Base-by-base conservation (phyloP, 1,139 yeast species). In the Lodderomyces margitis region DNA sequence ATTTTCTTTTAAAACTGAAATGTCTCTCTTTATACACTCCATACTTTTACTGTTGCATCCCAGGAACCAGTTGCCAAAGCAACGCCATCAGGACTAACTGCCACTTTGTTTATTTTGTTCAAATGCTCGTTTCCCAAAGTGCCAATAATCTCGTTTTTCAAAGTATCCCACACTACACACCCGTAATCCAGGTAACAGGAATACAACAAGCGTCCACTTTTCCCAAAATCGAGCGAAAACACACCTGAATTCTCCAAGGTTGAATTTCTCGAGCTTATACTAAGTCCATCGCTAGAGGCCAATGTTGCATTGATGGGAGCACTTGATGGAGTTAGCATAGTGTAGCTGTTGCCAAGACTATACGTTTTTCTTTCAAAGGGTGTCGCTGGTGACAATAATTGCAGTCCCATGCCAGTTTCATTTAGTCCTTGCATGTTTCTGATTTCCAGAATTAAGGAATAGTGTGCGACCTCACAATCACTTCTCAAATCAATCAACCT, bases 141-240 rank as follows among this genome's bases (percentile, higher is more conserved):
- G 1, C 89, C 91, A 4, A 87, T 77, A 24, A 84, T 66, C 45
- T 78, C 80, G 14, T 80, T 81, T 47, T 78, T 80, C 28, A 89
- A 65, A 2, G 80, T 68, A 57, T 89, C 98, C 95, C 96, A 87
- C 3, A 86, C 74, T 20, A 84, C 66, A 51, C 92, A 81, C 1
- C 87, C 83, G 37, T 78, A 75, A 46, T 87, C 94, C 0, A 89
- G 80, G 59, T 87, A 87, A 42, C 94, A 84, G 1, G 83, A 73
- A 57, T 83, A 84, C 62, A 88, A 64, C 21, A 88, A 61, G 39
- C 97, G 63, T 0, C 96, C 96, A 36, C 92, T 83, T 8, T 65
- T 67, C 34, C 95, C 83, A 55, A 85, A 83, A 55, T 83, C 92
- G 15, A 88, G 57, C 0, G 94, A 80, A 10, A 79, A 67, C 17